Evolutionary conservation across 1,284 basidiomycete species (phyloP).

Genomic region (Schizophyllum commune): DNA sequence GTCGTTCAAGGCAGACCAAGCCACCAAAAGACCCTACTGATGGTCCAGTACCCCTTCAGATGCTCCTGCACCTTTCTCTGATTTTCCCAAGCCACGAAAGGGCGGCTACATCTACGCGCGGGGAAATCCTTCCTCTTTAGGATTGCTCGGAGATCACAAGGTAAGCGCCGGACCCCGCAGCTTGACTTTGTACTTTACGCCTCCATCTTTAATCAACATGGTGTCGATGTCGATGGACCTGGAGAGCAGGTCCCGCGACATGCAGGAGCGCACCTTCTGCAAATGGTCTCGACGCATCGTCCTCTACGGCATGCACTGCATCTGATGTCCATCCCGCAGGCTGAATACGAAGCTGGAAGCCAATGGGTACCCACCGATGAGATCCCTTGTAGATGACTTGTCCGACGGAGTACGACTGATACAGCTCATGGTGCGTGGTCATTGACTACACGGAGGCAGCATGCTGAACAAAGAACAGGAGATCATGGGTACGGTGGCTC

Average conservation of each 20-base stretch:
- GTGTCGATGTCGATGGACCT: slow-evolving; percentile 44
- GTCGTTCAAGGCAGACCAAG: no score
- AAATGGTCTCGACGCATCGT: slow-evolving; percentile 55
- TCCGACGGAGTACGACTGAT: slow-evolving; percentile 94
- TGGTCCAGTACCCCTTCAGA: no score
- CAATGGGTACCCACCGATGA: slow-evolving; percentile 84
- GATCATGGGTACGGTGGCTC: slow-evolving; percentile 70
- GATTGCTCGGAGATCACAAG: not conserved
- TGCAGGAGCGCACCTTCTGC: slow-evolving; percentile 78
- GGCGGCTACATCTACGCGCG: no score
- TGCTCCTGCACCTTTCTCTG: no score
- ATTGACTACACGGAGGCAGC: slow-evolving; percentile 1
- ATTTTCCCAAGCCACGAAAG: no score
- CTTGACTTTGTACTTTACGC: slow-evolving; percentile 28
- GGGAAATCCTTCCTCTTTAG: no score
- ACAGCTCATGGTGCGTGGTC: slow-evolving; percentile 70
- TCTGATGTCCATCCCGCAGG: slow-evolving; percentile 35
- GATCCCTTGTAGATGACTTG: slow-evolving; percentile 83
- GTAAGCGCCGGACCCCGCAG: slow-evolving; percentile 24
- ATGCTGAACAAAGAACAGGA: slow-evolving; percentile 45
- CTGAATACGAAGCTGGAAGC: slow-evolving; percentile 92
- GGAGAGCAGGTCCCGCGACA: slow-evolving; percentile 56
- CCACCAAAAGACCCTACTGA: no score
- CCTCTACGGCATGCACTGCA: slow-evolving; percentile 1
- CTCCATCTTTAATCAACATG: not conserved